phyloP scores from a whole-genome alignment of 768 basidiomycete species.

The Wakefieldia striispora region DNA sequence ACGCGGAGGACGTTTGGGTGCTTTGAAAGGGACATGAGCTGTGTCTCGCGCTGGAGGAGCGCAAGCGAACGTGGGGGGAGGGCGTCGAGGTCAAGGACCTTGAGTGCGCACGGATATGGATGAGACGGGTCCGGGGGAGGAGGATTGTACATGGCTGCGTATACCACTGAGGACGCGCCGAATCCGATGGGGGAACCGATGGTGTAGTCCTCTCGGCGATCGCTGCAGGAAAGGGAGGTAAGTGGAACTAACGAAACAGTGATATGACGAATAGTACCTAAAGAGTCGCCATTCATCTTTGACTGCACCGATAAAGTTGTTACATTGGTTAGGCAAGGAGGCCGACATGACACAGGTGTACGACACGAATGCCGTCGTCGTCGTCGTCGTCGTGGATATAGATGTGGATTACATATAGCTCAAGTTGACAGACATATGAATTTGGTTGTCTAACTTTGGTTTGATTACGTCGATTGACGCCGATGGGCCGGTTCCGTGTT shows the following conservation, averaged over 20 bases:
- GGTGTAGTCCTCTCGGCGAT: slow-evolving; percentile 67
- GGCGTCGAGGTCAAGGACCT: slow-evolving; percentile 85
- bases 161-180: slow-evolving; percentile 90
- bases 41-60: slow-evolving; percentile 80
- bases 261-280: slow-evolving; percentile 49
- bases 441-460: too few relatives aligned
- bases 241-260: neutral
- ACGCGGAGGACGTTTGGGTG: slow-evolving; percentile 93
- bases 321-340: slow-evolving; percentile 18
- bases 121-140: slow-evolving; percentile 33
- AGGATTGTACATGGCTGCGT: slow-evolving; percentile 65
- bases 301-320: slow-evolving; percentile 73
- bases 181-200: slow-evolving; percentile 81
- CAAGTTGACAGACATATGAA: too few relatives aligned
- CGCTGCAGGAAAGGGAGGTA: slow-evolving; percentile 39
- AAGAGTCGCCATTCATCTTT: slow-evolving; percentile 81
- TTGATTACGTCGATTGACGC: too few relatives aligned
- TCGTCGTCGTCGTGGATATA: slow-evolving; percentile 1
- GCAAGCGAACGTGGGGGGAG: slow-evolving; percentile 69
- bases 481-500: slow-evolving; percentile 12
- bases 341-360: slow-evolving; percentile 12
- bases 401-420: neutral
- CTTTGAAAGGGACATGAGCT: slow-evolving; percentile 88
- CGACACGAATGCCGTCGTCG: neutral
- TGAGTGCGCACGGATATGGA: slow-evolving; percentile 71